Evolutionary conservation across 768 basidiomycete genomes (phyloP).

Genomic region (Hortiboletus campestris): DNA sequence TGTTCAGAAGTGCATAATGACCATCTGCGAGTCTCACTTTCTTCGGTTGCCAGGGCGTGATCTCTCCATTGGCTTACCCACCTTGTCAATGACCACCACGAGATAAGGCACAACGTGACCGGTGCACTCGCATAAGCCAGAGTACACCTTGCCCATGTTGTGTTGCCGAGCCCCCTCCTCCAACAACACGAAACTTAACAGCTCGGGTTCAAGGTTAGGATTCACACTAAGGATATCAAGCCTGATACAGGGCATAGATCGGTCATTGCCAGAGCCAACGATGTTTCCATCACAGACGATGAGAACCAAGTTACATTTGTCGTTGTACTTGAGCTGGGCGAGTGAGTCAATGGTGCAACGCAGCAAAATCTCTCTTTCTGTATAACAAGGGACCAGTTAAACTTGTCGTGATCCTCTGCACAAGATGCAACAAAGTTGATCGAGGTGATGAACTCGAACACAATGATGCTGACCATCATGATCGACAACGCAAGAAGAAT

Average conservation of each 20-base stretch:
- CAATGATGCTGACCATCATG: slow-evolving; percentile 92
- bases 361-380: slow-evolving; percentile 87
- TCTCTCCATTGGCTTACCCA: too few relatives aligned
- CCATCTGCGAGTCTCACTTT: too few relatives aligned
- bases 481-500: slow-evolving; percentile 85
- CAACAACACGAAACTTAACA: too few relatives aligned
- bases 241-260: too few relatives aligned
- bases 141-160: too few relatives aligned
- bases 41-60: too few relatives aligned
- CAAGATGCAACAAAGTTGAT: slow-evolving; percentile 77
- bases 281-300: slow-evolving; percentile 25
- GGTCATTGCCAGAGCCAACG: too few relatives aligned
- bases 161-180: too few relatives aligned
- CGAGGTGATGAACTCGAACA: slow-evolving; percentile 92
- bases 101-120: slow-evolving; percentile 98
- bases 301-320: slow-evolving; percentile 96
- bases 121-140: slow-evolving; percentile 86
- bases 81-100: slow-evolving; percentile 86
- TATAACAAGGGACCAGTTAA: slow-evolving; percentile 99
- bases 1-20: too few relatives aligned
- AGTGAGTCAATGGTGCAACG: slow-evolving; percentile 89
- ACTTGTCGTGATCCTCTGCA: slow-evolving; percentile 94
- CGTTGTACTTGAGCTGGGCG: slow-evolving; percentile 92
- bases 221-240: too few relatives aligned
- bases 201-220: too few relatives aligned